These are phyloP conservation scores for Mucor saturninus DNA, from an alignment of 371 early-diverging fungal genomes.

Conservation along the genomic window DNA sequence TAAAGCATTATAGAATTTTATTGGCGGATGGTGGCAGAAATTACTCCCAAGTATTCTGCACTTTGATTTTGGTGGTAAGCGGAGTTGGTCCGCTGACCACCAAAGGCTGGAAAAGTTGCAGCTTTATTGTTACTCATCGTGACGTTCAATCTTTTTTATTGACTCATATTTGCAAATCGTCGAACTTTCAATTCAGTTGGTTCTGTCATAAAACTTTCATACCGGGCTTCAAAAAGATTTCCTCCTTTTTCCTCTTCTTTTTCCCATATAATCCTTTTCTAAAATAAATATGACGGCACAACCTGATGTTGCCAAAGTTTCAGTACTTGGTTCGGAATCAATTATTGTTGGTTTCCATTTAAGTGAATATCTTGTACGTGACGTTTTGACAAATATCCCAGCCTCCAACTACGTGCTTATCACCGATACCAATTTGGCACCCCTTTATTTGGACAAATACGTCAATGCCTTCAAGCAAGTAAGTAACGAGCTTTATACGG, in stretches of 20 bases:
- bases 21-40: no score
- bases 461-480: constrained; percentile 49
- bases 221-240: background rate
- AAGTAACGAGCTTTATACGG: constrained; percentile 27
- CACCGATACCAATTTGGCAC: constrained; percentile 87
- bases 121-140: background rate
- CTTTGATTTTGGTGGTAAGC: no score
- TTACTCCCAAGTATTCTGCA: no score
- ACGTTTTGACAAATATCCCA: constrained; percentile 76
- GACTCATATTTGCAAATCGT: constrained; percentile 21
- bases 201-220: background rate
- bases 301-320: constrained; percentile 73
- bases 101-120: no score
- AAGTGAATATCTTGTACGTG: constrained; percentile 73
- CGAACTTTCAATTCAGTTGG: constrained; percentile 4
- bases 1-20: no score
- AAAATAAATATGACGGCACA: constrained; percentile 4
- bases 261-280: background rate
- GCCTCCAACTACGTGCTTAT: constrained; percentile 88
- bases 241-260: background rate
- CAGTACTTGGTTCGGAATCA: constrained; percentile 87
- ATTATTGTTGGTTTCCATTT: constrained; percentile 89
- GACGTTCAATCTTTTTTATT: constrained; percentile 8
- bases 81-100: no score
- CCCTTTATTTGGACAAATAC: constrained; percentile 72